phyloP scores from a whole-genome alignment of 2,329 filamentous ascomycete species.

The Phialophora expanda region DNA sequence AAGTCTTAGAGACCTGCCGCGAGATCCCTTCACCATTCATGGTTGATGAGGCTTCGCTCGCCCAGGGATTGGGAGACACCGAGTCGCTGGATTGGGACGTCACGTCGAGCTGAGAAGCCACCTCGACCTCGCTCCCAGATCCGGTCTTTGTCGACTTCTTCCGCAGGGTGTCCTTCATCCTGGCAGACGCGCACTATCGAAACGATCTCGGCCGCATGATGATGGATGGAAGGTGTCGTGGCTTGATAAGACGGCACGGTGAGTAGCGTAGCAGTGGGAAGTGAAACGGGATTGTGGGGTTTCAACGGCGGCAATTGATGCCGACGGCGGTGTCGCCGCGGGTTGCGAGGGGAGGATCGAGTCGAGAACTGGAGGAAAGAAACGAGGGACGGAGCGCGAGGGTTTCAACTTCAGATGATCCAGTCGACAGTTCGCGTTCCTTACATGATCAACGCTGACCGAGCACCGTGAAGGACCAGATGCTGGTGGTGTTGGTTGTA shows the following conservation, averaged over 20 bases:
- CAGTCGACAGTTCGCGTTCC: background rate
- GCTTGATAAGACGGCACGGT: constrained; percentile 1
- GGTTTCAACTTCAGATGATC: background rate
- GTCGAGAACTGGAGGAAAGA: background rate
- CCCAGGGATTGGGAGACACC: constrained; percentile 33
- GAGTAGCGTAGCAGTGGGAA: constrained; percentile 5
- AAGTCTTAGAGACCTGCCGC: constrained; percentile 31
- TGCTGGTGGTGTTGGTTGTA: background rate
- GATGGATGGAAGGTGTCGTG: background rate
- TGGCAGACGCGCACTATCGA: constrained; percentile 9
- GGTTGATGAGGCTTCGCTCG: constrained; percentile 29
- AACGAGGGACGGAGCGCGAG: background rate
- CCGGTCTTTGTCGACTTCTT: constrained; percentile 27
- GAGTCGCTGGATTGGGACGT: constrained; percentile 32
- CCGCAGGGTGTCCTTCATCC: constrained; percentile 35
- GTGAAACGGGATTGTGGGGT: constrained; percentile 10
- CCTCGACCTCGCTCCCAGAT: constrained; percentile 26
- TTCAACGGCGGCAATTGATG: constrained; percentile 14
- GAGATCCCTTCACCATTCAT: constrained; percentile 30
- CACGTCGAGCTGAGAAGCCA: constrained; percentile 22
- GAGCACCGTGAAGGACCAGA: background rate
- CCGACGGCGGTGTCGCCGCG: constrained; percentile 9
- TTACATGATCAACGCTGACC: constrained; percentile 10
- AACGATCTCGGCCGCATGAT: background rate
- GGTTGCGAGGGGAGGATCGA: background rate